These are phyloP conservation scores for Linum lewisii DNA, from an alignment of 345 rosid genomes.

Conservation along the genomic window DNA sequence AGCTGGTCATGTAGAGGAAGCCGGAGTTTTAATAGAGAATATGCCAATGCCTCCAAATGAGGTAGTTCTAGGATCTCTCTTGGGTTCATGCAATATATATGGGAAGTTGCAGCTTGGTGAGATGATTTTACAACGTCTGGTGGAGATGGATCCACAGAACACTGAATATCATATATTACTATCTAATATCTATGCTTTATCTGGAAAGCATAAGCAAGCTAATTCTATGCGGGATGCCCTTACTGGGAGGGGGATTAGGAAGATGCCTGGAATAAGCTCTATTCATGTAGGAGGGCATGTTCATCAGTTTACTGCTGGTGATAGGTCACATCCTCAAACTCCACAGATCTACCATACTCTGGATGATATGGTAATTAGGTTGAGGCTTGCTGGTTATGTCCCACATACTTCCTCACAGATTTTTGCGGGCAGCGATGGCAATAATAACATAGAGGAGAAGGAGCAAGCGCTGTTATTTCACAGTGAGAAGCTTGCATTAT, in stretches of 20 bases:
- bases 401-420: conserved; percentile 36
- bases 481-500: conserved; percentile 75
- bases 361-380: conserved; percentile 48
- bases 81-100: conserved; percentile 65
- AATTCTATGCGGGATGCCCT: conserved; percentile 28
- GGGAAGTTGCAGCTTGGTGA: conserved; percentile 53
- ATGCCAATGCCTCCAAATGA: conserved; percentile 78
- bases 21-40: conserved; percentile 36
- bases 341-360: conserved; percentile 43
- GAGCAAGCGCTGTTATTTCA: conserved; percentile 64
- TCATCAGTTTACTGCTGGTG: conserved; percentile 68
- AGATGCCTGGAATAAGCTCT: conserved; percentile 71
- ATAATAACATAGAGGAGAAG: conserved; percentile 44
- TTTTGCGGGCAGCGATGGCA: conserved; percentile 21
- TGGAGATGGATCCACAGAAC: conserved; percentile 44
- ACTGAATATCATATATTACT: conserved; percentile 59
- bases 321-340: conserved; percentile 45
- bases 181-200: conserved; percentile 52
- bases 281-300: conserved; percentile 41
- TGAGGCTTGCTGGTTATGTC: conserved; percentile 50
- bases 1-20: conserved; percentile 67
- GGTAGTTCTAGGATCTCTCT: conserved; percentile 69
- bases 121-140: conserved; percentile 32
- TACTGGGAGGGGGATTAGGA: conserved; percentile 39
- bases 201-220: conserved; percentile 37